These are phyloP conservation scores for Eudorina sp. DNA, from an alignment of 139 green algal genomes.

Conservation along the genomic window DNA sequence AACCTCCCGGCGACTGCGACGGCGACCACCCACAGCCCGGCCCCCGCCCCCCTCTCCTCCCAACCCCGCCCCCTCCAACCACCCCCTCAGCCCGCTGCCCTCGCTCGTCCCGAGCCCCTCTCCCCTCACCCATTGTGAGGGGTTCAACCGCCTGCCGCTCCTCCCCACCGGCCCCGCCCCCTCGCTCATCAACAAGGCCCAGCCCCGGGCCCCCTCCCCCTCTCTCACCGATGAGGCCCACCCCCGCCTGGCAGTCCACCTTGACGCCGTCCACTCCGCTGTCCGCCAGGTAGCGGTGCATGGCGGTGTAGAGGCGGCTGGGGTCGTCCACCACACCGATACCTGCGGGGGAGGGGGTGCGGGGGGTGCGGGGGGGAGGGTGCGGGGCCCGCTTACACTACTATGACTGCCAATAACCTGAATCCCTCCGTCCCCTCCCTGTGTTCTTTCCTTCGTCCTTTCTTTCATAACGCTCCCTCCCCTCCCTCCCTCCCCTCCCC, in stretches of 20 bases:
- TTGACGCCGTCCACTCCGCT: conserved; percentile 95
- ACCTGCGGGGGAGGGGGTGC: conserved; percentile 65
- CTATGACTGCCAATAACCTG: not conserved
- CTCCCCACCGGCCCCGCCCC: too few species aligned
- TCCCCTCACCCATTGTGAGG: too few species aligned
- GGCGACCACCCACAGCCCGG: too few species aligned
- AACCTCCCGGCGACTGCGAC: too few species aligned
- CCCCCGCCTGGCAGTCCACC: conserved; percentile 89
- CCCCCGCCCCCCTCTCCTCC: too few species aligned
- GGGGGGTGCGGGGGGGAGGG: not conserved
- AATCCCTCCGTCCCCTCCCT: not conserved
- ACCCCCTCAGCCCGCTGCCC: too few species aligned
- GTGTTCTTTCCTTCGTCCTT: not conserved
- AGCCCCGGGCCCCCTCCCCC: too few species aligned
- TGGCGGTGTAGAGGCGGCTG: conserved; percentile 83
- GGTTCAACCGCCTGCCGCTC: too few species aligned
- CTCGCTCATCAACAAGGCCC: too few species aligned
- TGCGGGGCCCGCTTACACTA: not conserved
- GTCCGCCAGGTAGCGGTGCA: conserved; percentile 91
- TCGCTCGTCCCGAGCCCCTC: too few species aligned
- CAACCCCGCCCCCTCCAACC: too few species aligned
- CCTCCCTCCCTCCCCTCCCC: not conserved
- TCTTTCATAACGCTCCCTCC: not conserved
- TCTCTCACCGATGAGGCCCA: conserved; percentile 69
- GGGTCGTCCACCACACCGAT: conserved; percentile 83